Evolutionary conservation across 805 yeast species (phyloP).

Genomic region (Saccharomycopsis sp.): DNA sequence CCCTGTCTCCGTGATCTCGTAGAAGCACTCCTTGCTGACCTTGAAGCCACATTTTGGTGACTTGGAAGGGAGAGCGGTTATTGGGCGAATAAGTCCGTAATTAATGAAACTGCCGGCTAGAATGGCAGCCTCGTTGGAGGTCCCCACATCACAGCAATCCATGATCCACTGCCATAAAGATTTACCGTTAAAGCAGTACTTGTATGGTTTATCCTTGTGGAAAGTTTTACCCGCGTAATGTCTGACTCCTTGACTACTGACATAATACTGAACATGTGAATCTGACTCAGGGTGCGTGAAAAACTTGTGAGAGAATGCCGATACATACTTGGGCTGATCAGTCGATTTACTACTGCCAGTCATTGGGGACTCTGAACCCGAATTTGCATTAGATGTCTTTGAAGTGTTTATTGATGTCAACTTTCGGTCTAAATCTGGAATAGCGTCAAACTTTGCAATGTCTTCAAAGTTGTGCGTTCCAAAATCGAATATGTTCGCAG

Average conservation of each 20-base stretch:
- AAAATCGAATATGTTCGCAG: neutral
- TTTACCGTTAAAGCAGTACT: constrained; percentile 63
- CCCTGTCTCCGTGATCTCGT: constrained; percentile 39
- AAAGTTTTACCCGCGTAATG: constrained; percentile 37
- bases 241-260: constrained; percentile 58
- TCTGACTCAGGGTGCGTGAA: constrained; percentile 89
- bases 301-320: constrained; percentile 69
- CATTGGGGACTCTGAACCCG: neutral
- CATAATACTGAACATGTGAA: constrained; percentile 72
- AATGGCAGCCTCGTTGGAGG: constrained; percentile 44
- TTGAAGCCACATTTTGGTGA: constrained; percentile 27
- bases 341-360: neutral
- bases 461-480: neutral
- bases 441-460: neutral
- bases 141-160: constrained; percentile 77
- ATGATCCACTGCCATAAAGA: constrained; percentile 80
- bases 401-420: neutral
- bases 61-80: constrained; percentile 32
- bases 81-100: constrained; percentile 41
- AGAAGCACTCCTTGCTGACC: constrained; percentile 35
- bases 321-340: constrained; percentile 22
- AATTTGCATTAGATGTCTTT: neutral
- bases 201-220: constrained; percentile 24
- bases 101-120: constrained; percentile 46
- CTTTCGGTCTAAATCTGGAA: neutral